Evolutionary conservation across 345 rosid genomes (phyloP).

Genomic region (Eucalyptus regnans): DNA sequence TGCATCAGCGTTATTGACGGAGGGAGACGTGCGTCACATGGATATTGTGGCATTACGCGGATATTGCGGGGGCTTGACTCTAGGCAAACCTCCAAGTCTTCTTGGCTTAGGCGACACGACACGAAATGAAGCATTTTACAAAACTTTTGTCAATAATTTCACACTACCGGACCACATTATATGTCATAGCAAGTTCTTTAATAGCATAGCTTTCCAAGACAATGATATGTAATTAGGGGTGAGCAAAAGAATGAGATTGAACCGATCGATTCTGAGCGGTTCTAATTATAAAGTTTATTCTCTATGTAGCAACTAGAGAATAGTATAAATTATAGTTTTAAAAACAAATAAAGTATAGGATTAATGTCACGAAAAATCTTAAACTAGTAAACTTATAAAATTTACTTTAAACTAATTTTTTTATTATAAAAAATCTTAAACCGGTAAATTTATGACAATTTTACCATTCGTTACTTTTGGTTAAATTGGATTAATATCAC

Average conservation of each 20-base stretch:
- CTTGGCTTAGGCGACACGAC: not conserved
- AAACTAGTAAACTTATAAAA: too few species aligned
- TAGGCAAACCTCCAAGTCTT: not conserved
- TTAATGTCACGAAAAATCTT: too few species aligned
- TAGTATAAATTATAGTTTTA: not conserved
- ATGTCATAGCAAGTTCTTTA: not conserved
- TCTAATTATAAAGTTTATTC: not conserved
- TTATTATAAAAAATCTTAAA: too few species aligned
- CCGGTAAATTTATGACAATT: too few species aligned
- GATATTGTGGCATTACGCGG: too few species aligned
- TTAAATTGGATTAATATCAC: too few species aligned
- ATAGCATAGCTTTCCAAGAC: not conserved
- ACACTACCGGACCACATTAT: not conserved
- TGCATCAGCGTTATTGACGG: not conserved
- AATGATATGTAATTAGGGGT: not conserved
- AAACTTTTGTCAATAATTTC: not conserved
- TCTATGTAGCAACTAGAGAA: not conserved
- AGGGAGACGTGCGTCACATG: not conserved
- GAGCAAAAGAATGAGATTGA: too few species aligned
- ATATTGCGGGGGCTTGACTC: not conserved
- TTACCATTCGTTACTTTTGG: too few species aligned
- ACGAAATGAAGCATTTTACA: not conserved
- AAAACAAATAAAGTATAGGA: too few species aligned
- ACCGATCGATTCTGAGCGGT: rapidly evolving
- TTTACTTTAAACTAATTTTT: too few species aligned